A percentile compares a stretch with the other conserved stretches of the same genome.
Conservation (phyloP, 768 basidiomycete species). For the Naganishia friedmannii region DNA sequence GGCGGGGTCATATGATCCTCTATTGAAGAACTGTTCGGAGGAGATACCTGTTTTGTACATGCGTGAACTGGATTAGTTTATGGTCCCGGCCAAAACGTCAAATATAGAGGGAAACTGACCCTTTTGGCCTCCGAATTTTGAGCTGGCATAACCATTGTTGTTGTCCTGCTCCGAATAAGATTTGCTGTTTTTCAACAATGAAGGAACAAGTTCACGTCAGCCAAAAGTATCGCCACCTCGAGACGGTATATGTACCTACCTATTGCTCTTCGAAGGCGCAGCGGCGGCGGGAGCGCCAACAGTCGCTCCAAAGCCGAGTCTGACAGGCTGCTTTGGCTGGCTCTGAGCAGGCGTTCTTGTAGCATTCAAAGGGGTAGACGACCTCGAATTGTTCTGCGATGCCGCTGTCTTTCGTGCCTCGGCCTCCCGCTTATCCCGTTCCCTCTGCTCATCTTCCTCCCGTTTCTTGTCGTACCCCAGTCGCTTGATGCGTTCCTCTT, state of each 20-base stretch:
- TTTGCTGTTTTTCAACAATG: neutral
- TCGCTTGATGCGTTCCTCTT: slow-evolving; percentile 86
- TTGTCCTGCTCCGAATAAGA: slow-evolving; percentile 57
- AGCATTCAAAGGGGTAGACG: slow-evolving; percentile 31
- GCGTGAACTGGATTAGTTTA: neutral
- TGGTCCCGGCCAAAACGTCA: neutral
- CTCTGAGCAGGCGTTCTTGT: slow-evolving; percentile 22
- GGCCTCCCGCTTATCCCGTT: slow-evolving; percentile 59
- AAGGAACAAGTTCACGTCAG: neutral
- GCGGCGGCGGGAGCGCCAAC: slow-evolving; percentile 35
- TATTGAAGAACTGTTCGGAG: slow-evolving; percentile 94
- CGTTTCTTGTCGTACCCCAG: slow-evolving; percentile 83
- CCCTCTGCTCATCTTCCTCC: slow-evolving; percentile 78
- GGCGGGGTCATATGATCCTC: slow-evolving; percentile 76
- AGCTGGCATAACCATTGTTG: slow-evolving; percentile 70
- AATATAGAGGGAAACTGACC: slow-evolving; percentile 38
- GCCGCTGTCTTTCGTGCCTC: slow-evolving; percentile 48
- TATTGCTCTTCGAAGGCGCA: slow-evolving; percentile 10
- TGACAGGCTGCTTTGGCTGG: slow-evolving; percentile 41
- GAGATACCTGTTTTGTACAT: slow-evolving; percentile 65
- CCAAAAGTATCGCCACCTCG: neutral
- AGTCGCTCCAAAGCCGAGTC: slow-evolving; percentile 47
- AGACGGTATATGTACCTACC: slow-evolving; percentile 5
- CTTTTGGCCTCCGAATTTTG: slow-evolving; percentile 88
- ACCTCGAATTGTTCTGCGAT: slow-evolving; percentile 39